These are phyloP conservation scores for Cornus controversa DNA, from an alignment of 148 eudicot species.

Conservation along the genomic window DNA sequence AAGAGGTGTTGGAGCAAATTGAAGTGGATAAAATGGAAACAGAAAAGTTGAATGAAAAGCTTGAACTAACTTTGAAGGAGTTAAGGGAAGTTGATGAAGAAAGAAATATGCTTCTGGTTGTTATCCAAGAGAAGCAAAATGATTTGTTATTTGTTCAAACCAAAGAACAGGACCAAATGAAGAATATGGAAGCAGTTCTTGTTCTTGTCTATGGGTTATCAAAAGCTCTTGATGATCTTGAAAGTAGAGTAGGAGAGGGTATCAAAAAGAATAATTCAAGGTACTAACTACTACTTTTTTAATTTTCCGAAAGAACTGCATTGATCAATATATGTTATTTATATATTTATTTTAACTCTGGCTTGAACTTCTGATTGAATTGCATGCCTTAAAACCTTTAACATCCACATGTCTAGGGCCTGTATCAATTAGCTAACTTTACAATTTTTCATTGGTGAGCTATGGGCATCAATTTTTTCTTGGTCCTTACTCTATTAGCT, in stretches of 20 bases:
- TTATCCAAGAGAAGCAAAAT: slow-evolving; percentile 31
- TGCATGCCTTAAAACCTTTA: neutral
- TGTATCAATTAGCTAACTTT: neutral
- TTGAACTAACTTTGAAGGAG: slow-evolving; percentile 27
- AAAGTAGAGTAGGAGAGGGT: slow-evolving; percentile 35
- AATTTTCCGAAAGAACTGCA: neutral
- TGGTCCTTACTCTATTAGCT: neutral
- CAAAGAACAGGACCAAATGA: slow-evolving; percentile 41
- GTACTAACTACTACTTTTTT: slow-evolving; percentile 32
- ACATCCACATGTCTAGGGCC: neutral
- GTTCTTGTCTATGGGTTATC: slow-evolving; percentile 33
- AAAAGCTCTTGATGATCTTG: slow-evolving; percentile 47
- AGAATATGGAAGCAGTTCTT: slow-evolving; percentile 44
- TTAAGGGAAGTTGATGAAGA: slow-evolving; percentile 30
- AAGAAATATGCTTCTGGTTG: slow-evolving; percentile 18
- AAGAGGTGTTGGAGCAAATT: slow-evolving; percentile 37
- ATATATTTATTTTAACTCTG: neutral
- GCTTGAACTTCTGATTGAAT: neutral
- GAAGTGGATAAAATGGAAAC: slow-evolving; percentile 33
- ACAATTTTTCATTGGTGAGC: neutral
- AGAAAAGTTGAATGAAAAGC: slow-evolving; percentile 30
- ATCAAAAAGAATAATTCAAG: slow-evolving; percentile 43
- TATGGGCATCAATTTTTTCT: neutral
- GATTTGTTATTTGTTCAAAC: slow-evolving; percentile 26
- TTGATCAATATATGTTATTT: neutral